phyloP scores from a whole-genome alignment of 306 rosid genomes.

The Purshia tridentata region DNA sequence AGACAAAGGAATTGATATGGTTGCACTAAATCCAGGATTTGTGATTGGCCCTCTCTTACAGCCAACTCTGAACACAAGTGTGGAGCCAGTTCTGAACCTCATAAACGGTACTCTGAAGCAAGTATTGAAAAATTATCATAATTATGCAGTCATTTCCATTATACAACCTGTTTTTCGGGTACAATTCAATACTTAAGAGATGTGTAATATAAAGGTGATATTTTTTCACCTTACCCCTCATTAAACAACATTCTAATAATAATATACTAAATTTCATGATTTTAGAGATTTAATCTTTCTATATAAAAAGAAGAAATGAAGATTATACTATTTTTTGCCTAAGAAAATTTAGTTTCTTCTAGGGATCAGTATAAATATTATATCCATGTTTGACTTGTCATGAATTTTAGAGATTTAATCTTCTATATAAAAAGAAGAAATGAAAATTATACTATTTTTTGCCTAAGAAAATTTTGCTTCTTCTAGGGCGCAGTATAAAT shows the following conservation, averaged over 20 bases:
- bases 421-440: too few relatives aligned
- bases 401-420: too few relatives aligned
- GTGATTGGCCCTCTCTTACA: conserved; percentile 28
- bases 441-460: too few relatives aligned
- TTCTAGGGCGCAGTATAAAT: too few relatives aligned
- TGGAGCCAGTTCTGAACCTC: background rate
- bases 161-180: background rate
- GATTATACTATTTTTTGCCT: too few relatives aligned
- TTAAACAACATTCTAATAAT: background rate
- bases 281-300: background rate
- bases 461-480: too few relatives aligned
- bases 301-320: too few relatives aligned
- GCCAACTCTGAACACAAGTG: conserved; percentile 18
- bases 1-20: conserved; percentile 3
- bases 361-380: too few relatives aligned
- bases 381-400: too few relatives aligned
- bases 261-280: background rate
- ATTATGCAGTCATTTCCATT: background rate
- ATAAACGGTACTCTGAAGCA: background rate
- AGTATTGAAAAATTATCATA: background rate
- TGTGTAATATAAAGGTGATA: background rate
- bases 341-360: too few relatives aligned
- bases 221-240: background rate
- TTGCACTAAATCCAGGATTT: background rate
- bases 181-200: background rate